Evolutionary conservation across 2,329 filamentous ascomycete species (phyloP).

Genomic region (Stagonosporopsis cucurbitacearum): DNA sequence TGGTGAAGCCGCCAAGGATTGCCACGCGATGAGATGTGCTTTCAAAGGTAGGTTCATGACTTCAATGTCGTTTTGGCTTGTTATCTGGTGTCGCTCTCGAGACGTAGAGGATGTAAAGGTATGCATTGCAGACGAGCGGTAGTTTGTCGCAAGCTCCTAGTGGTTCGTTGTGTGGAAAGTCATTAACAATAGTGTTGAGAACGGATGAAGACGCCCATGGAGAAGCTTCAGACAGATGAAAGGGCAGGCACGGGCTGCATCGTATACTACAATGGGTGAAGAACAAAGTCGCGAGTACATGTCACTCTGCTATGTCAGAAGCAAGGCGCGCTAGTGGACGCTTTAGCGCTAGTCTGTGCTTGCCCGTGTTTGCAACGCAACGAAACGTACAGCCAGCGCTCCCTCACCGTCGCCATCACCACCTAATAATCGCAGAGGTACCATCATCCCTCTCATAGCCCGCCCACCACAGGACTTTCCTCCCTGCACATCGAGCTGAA

Average conservation of each 20-base stretch:
- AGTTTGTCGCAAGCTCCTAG: slow-evolving; percentile 4
- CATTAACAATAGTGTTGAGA: too few species aligned
- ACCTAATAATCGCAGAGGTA: slow-evolving; percentile 31
- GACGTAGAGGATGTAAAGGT: background rate
- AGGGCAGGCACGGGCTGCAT: too few species aligned
- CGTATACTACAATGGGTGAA: background rate
- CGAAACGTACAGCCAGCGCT: slow-evolving; percentile 30
- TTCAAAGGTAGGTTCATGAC: background rate
- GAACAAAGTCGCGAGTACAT: slow-evolving; percentile 15
- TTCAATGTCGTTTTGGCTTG: background rate
- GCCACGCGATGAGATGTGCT: background rate
- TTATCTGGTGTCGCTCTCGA: background rate
- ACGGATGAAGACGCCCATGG: background rate
- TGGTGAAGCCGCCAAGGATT: background rate
- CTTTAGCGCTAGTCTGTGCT: slow-evolving; percentile 11
- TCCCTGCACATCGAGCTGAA: slow-evolving; percentile 10
- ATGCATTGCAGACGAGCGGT: background rate
- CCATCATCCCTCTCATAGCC: slow-evolving; percentile 23
- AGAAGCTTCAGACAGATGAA: slow-evolving; percentile 9
- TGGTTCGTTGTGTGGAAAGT: background rate
- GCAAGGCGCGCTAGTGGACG: slow-evolving; percentile 27
- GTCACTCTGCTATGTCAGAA: slow-evolving; percentile 25
- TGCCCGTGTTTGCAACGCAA: slow-evolving; percentile 32
- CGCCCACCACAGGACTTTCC: slow-evolving; percentile 13
- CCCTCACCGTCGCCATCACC: slow-evolving; percentile 37